Conservation (phyloP, 495 filamentous ascomycete species). For the Penicillium samsonianum region DNA sequence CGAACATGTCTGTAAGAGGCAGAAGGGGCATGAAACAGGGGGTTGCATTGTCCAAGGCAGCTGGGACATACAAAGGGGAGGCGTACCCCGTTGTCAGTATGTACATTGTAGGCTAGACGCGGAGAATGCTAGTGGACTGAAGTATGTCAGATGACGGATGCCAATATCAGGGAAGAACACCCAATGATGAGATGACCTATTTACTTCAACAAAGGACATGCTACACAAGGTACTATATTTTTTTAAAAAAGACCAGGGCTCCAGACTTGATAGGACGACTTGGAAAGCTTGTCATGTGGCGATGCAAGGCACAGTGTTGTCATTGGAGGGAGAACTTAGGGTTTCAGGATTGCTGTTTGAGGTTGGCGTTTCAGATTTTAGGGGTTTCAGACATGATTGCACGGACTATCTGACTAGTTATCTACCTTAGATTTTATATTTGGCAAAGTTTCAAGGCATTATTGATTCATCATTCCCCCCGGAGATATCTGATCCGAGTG, state of each 20-base stretch:
- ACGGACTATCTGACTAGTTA: neutral
- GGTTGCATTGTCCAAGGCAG: conserved; percentile 3
- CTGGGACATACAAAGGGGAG: conserved; percentile 10
- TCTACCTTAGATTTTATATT: neutral
- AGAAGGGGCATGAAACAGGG: neutral
- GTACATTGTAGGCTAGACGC: conserved; percentile 7
- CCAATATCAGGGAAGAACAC: neutral
- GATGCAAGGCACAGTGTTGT: conserved; percentile 17
- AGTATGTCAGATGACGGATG: conserved; percentile 4
- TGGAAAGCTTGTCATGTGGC: conserved; percentile 2
- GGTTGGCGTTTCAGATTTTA: neutral
- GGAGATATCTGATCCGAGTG: conserved; percentile 12
- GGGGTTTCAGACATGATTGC: neutral
- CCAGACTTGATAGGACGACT: neutral
- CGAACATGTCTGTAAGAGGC: neutral
- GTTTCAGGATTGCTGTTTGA: conserved; percentile 11
- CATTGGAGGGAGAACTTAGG: conserved; percentile 5
- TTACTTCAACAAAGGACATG: neutral
- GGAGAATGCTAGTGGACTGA: conserved; percentile 8
- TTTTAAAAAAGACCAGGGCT: neutral
- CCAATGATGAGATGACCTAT: neutral
- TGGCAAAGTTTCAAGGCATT: neutral
- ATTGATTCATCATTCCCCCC: conserved; percentile 11
- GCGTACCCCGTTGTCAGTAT: neutral
- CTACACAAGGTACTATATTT: neutral